Base-by-base conservation (phyloP, 495 filamentous ascomycete species). In the Penicillium roqueforti region DNA sequence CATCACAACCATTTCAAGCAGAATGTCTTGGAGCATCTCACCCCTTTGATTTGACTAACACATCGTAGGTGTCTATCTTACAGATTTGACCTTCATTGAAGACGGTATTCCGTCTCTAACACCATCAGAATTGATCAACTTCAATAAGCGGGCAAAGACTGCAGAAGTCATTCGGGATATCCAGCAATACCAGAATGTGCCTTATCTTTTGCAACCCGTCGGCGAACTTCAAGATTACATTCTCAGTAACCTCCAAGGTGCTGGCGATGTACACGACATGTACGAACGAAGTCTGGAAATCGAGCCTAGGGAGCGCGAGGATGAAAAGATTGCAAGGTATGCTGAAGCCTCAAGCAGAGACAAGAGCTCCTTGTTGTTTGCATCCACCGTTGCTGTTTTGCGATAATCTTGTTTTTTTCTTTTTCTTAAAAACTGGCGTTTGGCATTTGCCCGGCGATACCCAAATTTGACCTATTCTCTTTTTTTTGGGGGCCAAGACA, bases 121-220 rank as follows among this genome's bases (percentile, higher is more conserved):
- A 69, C 92, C 92, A 64, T 92, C 91, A 18, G 87, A 93, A 63
- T 76, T 96, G 63, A 98, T 97, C 75, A 97, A 98, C 75, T 98
- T 97, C 70, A 90, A 89, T 64, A 97, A 98, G 77, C 88, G 95
- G 31, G 88, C 91, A 39, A 97, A 97, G 77, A 96, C 93, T 14
- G 95, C 93, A 22, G 93, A 96, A 66, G 93, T 97, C 41, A 97
- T 98, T 58, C 88, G 89, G 37, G 92, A 97, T 67, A 97, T 98
- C 54, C 95, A 97, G 71, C 91, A 96, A 68, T 97, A 96, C 66
- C 95, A 98, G 68, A 96, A 95, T 60, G 88, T 93, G 16, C 91
- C 91, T 23, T 98, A 98, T 63, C 85, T 89, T 6, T 78, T 98
- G 36, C 86, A 91, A 68, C 80, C 91, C 0, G 91, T 98, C 8